Evolutionary conservation across 78 protist genomes (phyloP), one percentile per base, ranked within the genome.

Genomic region (Polysphondylium violaceum): DNA sequence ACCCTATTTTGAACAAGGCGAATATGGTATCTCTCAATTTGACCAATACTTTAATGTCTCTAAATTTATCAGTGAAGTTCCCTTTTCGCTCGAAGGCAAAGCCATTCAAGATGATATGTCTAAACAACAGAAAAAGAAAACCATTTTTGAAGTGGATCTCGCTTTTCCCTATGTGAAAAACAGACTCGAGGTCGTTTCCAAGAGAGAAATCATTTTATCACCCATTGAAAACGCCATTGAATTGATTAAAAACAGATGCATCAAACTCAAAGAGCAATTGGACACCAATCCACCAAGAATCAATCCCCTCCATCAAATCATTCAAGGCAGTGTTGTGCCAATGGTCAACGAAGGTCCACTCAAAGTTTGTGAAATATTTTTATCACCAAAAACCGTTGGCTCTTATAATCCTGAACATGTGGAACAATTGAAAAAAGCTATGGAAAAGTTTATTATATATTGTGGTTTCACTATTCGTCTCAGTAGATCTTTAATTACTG

Each of bases 151-250:
- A 27, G 79, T 83, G 6, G 73, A 83, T 12, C 55, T 74, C 16
- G 73, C 61, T 14, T 69, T 83, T 35, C 91, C 91, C n/a, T 83
- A 83, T 74, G 68, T 83, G 27, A 83, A 83, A 72, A 83, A 83
- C 58, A 77, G 91, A 69, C 27, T 83, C 6, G 91, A 83, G 3
- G 55, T 83, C 0, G 63, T 56, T 4, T 67, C 77, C 19, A 83
- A 83, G 44, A 53, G 79, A 21, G 91, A 83, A 33, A 83, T 83
- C 61, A 83, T 83, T n/a, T 41, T 83, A 41, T 83, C 91, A n/a
- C 91, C 91, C 50, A 83, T 83, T 35, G 91, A 83, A 58, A 83
- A 83, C 59, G 91, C 91, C 3, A 83, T 83, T 16, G 91, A 83
- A 61, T 56, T 83, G 21, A 83, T 83, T 27, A 72, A 74, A 56